Evolutionary conservation across 148 eudicot species (phyloP), one percentile per base, ranked within the genome.

Genomic region (Diospyros lotus): DNA sequence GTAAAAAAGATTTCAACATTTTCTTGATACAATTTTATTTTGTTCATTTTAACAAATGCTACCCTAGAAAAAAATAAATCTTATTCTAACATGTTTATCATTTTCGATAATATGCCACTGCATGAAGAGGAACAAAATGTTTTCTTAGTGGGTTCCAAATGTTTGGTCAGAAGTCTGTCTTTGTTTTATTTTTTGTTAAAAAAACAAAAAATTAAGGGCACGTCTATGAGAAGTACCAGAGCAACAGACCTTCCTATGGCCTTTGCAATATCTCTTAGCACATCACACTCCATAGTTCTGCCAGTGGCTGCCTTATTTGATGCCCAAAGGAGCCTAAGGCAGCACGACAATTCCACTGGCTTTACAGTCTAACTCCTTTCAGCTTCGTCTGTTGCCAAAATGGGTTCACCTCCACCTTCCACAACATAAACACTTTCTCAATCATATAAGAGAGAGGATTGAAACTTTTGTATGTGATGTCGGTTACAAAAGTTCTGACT

Each of bases 351-450:
- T 82, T 43, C 80, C 82, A 2, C 86, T 80, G 14, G 56, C 71
- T 74, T 88, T 80, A 76, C 92, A 86, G 82, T 28, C 28, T n/a
- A n/a, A 81, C 86, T 18, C 88, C 82, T 77, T 67, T 83, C 75
- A 88, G 84, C 70, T 90, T 79, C 84, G 82, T 88, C 68, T 88
- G 94, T 76, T 88, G 91, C 89, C 92, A 88, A 63, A 78, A 77
- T 38, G 90, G 90, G 75, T 79, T 88, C 43, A 88, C 86, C 72
- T 90, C 94, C 73, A 86, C 92, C 92, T 88, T 79, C 56, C 65
- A 81, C 62, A 63, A 54, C 78, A 17, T 61, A 12, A 79, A 40
- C 64, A 15, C 18, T 39, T 40, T 28, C 28, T 28, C 28, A 28
- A 28, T 28, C 28, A 28, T 28, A 28, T 28, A 28, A 28, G 28